phyloP scores from a whole-genome alignment of 169 alveolate species.

The Plasmodium knowlesi region DNA sequence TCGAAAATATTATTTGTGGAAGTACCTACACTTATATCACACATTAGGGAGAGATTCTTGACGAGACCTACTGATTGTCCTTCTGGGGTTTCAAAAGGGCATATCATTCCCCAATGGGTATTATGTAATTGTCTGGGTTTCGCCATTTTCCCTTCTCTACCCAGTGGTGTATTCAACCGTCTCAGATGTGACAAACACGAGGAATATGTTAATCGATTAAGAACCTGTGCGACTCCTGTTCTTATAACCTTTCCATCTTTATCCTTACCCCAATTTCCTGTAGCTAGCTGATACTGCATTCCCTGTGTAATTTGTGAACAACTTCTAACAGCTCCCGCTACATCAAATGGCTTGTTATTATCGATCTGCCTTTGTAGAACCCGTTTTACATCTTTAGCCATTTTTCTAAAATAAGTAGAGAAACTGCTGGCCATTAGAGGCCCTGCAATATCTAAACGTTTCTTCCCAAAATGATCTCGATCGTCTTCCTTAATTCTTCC shows the following conservation, averaged over 20 bases:
- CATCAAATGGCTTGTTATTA: constrained; percentile 91
- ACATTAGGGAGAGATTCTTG: constrained; percentile 98
- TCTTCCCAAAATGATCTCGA: constrained; percentile 99
- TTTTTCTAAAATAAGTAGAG: constrained; percentile 94
- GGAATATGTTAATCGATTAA: constrained; percentile 98
- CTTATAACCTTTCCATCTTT: constrained; percentile 96
- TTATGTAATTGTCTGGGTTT: constrained; percentile 99
- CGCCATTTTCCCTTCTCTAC: constrained; percentile 98
- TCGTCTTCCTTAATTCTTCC: constrained; percentile 99
- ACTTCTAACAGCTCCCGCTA: constrained; percentile 91
- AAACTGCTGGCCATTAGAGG: constrained; percentile 97
- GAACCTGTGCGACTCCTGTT: constrained; percentile 98
- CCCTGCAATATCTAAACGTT: constrained; percentile 99
- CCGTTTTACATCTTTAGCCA: constrained; percentile 94
- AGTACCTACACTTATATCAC: constrained; percentile 97
- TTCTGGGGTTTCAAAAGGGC: constrained; percentile 99
- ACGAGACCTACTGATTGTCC: constrained; percentile 99
- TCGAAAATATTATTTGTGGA: constrained; percentile 89
- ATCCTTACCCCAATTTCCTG: constrained; percentile 98
- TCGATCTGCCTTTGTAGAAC: constrained; percentile 93
- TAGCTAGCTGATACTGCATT: constrained; percentile 86
- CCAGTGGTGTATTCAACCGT: constrained; percentile 99
- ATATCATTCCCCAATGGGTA: constrained; percentile 99
- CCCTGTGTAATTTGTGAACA: constrained; percentile 93
- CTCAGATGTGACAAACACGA: constrained; percentile 98